Evolutionary conservation across 2,329 filamentous ascomycete species (phyloP).

Genomic region (Capronia americana): DNA sequence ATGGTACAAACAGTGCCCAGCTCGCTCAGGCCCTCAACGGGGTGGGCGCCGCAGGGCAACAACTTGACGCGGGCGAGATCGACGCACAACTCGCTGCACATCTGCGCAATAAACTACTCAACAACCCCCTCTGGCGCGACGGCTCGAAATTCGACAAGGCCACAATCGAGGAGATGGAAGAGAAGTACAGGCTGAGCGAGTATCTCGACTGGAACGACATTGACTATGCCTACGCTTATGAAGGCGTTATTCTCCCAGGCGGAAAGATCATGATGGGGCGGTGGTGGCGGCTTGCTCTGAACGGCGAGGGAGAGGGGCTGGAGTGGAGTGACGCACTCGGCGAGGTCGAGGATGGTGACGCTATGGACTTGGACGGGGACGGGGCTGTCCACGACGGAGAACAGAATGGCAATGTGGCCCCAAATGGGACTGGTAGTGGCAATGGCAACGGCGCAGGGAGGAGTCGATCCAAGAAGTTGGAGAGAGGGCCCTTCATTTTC

Average conservation of each 20-base stretch:
- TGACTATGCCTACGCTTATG: conserved; percentile 53
- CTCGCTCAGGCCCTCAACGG: background rate
- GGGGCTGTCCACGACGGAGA: background rate
- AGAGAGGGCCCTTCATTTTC: conserved; percentile 38
- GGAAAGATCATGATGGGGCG: conserved; percentile 56
- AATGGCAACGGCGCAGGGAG: background rate
- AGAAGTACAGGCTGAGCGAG: conserved; percentile 28
- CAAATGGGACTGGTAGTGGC: background rate
- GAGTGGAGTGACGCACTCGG: conserved; percentile 30
- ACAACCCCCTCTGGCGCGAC: conserved; percentile 22
- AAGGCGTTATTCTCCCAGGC: conserved; percentile 56
- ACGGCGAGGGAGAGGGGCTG: conserved; percentile 24
- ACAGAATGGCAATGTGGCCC: conserved; percentile 11
- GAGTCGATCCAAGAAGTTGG: conserved; percentile 19
- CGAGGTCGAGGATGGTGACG: conserved; percentile 10
- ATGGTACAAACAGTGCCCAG: background rate
- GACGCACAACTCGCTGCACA: conserved; percentile 24
- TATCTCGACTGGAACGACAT: conserved; percentile 41
- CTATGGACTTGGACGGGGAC: conserved; percentile 21
- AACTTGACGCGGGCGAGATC: conserved; percentile 24
- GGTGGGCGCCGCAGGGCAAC: background rate
- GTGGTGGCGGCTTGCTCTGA: conserved; percentile 52
- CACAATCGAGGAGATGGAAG: conserved; percentile 35
- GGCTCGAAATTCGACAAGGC: conserved; percentile 17
- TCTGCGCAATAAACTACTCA: conserved; percentile 21